Percentiles rank a stretch among this genome's conserved stretches.
Evolutionary conservation across 2,329 filamentous ascomycete genomes (phyloP).

Genomic region (Beauveria varroae): DNA sequence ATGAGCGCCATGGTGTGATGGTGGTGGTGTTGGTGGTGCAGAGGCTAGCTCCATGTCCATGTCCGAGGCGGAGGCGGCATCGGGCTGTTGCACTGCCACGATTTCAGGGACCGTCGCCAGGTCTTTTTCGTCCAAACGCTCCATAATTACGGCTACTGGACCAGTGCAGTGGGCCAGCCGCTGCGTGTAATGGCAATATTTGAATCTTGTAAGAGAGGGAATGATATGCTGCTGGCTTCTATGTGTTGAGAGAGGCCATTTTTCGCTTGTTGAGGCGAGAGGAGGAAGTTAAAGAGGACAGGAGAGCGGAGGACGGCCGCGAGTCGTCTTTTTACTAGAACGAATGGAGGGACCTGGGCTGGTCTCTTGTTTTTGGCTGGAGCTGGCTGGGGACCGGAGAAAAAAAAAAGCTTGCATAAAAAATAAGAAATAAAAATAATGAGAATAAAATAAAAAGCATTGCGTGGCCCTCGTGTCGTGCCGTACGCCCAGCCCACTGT

Average conservation of each 20-base stretch:
- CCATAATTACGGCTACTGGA: constrained; percentile 6
- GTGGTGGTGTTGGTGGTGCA: neutral
- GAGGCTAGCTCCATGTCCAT: neutral
- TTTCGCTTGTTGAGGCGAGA: neutral
- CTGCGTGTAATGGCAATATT: neutral
- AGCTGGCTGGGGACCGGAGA: neutral
- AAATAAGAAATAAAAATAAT: neutral
- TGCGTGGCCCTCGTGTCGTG: constrained; percentile 1
- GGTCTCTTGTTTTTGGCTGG: neutral
- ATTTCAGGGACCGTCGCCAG: constrained; percentile 6
- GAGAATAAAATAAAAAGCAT: neutral
- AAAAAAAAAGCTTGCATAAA: neutral
- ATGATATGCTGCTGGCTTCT: neutral
- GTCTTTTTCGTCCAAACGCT: constrained; percentile 5
- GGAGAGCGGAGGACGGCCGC: neutral
- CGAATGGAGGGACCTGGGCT: neutral
- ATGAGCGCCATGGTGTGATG: neutral
- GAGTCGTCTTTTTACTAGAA: neutral
- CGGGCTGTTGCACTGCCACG: constrained; percentile 10
- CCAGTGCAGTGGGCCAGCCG: constrained; percentile 5
- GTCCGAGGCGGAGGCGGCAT: neutral
- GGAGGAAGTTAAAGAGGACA: neutral
- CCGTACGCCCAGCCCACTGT: neutral
- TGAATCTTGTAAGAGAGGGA: neutral
- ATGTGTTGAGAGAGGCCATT: neutral